Conservation (phyloP, 352 stramenopile species). For the Phytopythium sindhum region DNA sequence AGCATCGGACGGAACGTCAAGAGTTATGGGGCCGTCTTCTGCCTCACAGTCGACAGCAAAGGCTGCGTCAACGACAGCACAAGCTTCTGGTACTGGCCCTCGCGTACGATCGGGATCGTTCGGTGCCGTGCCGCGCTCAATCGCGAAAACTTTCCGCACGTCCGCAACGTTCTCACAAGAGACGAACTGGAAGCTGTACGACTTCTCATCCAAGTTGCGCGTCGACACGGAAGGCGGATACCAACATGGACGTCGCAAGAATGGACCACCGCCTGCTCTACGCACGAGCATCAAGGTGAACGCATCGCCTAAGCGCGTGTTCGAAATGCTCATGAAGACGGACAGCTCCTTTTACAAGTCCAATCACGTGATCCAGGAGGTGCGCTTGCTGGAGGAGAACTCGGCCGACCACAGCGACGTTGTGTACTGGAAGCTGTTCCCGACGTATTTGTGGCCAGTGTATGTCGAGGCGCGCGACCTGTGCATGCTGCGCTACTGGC, state of each 20-base stretch:
- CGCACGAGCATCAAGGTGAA: conserved; percentile 72
- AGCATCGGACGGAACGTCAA: neutral
- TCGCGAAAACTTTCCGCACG: conserved; percentile 74
- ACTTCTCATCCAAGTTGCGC: conserved; percentile 67
- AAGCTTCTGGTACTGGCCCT: neutral
- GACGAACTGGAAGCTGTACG: conserved; percentile 70
- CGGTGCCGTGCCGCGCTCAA: conserved; percentile 67
- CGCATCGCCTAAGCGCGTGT: conserved; percentile 61
- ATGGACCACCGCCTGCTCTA: conserved; percentile 45
- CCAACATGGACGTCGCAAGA: conserved; percentile 33
- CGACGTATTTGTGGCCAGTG: conserved; percentile 72
- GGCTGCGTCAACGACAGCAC: neutral
- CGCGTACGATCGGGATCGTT: conserved; percentile 57
- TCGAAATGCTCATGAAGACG: conserved; percentile 72
- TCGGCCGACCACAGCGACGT: conserved; percentile 71
- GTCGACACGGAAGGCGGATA: conserved; percentile 60
- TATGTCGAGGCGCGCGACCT: conserved; percentile 64
- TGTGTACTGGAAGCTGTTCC: conserved; percentile 70
- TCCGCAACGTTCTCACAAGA: conserved; percentile 78
- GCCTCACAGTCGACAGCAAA: neutral
- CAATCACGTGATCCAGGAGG: conserved; percentile 76
- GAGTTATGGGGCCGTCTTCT: neutral
- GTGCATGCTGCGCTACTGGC: conserved; percentile 80
- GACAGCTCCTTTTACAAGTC: conserved; percentile 67
- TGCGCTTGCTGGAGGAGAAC: conserved; percentile 61